Base-by-base conservation (phyloP, 306 rosid genomes). In the Quercus ilex region DNA sequence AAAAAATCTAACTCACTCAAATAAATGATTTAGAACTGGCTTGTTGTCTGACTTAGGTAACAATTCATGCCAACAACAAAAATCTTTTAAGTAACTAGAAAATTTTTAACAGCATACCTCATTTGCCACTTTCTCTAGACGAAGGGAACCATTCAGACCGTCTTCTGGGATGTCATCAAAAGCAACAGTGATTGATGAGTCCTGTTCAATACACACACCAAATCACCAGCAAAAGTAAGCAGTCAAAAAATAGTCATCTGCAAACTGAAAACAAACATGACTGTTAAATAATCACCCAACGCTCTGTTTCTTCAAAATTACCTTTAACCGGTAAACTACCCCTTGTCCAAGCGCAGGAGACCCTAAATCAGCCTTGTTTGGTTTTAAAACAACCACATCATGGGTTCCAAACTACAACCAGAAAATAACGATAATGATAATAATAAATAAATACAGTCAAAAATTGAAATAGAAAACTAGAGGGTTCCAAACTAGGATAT, bases 151-250 rank as follows among this genome's bases (percentile, higher is more conserved):
- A 78, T 90, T 88, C 82, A 95, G 89, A 69, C 99, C 99, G 30
- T 95, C 99, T 74, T 95, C 98, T n/a, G 98, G 99, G 80, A 95
- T 86, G 67, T 95, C 98, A 82, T 91, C 98, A 83, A 95, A 95
- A 74, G 98, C 99, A 83, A 92, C 92, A 53, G 97, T 92, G 62
- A 95, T 91, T 77, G 99, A 95, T 3, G 98, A 90, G 77, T 95
- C 99, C 99, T 95, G 90, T 75, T 78, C 33, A 74, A 78, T 15
- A 73, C 74, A 26, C 76, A 41, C 46, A 84, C 58, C 82, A 78
- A 77, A 83, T 84, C 79, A 73, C 52, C 70, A 71, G 64, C 64
- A 81, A 81, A 83, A 77, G 77, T 57, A 72, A 59, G 52, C 85
- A 55, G 74, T 59, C 67, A 67, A 70, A 64, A 83, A 30, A 80